Evolutionary conservation across 805 yeast species (phyloP), one percentile per base, ranked within the genome.

Genomic region (Candida sakaeoensis): DNA sequence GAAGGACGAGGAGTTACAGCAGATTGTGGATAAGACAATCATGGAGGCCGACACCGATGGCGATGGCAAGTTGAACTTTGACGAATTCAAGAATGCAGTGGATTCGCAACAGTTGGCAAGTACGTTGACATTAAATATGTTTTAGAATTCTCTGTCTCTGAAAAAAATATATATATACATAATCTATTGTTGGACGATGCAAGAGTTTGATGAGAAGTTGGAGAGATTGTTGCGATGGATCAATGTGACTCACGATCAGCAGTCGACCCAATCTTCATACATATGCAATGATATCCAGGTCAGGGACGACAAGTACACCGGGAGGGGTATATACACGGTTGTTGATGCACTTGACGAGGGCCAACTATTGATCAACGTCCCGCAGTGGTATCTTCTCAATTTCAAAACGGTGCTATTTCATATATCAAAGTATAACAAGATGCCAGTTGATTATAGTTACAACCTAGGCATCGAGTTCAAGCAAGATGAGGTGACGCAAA

Each of bases 11-110:
- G 96, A 93, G 54, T 72, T 93, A 41, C 99, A 93, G 60, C 98
- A 95, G 61, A 78, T 93, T 39, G 97, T 91, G n/a, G 98, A 93
- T 60, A 81, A 95, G 61, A 89, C 99, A 0, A 89, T 95, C 48
- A 79, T 88, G 80, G 97, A 91, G 58, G 90, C 88, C 37, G 98
- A 90, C 55, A 53, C 60, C 21, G 96, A 90, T 52, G 90, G 91
- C 2, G 96, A 89, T 54, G 95, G 96, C 1, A 79, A 75, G 50
- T 65, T 93, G 45, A 81, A 83, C 45, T 93, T 89, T 57, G 88
- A 79, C 26, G 99, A 93, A 70, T 93, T 93, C 61, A 79, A 78
- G 49, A 72, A 71, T 38, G 87, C 88, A 0, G 75, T 77, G 19
- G 76, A 75, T 39, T 69, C 72, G 39, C 77, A 80, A 4, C 75